Percentiles rank a stretch among this genome's conserved stretches.
Evolutionary conservation across 352 stramenopile species (phyloP).

Genomic region (Nothophytophthora sp.): DNA sequence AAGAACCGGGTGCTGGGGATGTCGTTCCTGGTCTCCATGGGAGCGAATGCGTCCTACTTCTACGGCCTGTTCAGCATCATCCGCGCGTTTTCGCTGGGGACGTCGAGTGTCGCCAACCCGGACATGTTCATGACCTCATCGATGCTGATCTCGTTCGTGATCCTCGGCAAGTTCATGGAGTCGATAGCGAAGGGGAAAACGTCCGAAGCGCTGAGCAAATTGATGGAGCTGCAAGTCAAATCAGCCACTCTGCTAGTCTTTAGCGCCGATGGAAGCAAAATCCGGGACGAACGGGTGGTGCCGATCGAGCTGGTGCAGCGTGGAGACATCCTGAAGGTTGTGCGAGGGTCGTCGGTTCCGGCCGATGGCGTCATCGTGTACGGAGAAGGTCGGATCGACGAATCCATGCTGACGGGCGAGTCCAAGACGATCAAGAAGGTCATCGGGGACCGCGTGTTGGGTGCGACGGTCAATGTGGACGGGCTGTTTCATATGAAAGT

Average conservation of each 20-base stretch:
- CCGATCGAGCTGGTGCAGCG: slow-evolving; percentile 87
- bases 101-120: slow-evolving; percentile 52
- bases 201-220: slow-evolving; percentile 91
- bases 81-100: slow-evolving; percentile 49
- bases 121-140: slow-evolving; percentile 97
- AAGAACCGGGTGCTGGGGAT: slow-evolving; percentile 91
- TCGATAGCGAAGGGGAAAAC: slow-evolving; percentile 92
- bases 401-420: slow-evolving; percentile 95
- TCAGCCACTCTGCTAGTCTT: slow-evolving; percentile 89
- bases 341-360: slow-evolving; percentile 89
- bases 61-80: slow-evolving; percentile 92
- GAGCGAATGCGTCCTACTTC: slow-evolving; percentile 94
- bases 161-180: slow-evolving; percentile 97
- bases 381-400: slow-evolving; percentile 91
- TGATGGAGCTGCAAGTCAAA: slow-evolving; percentile 96
- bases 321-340: slow-evolving; percentile 92
- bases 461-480: slow-evolving; percentile 90
- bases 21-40: slow-evolving; percentile 96
- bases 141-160: slow-evolving; percentile 97
- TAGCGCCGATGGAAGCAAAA: slow-evolving; percentile 36
- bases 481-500: slow-evolving; percentile 92
- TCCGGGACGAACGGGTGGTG: slow-evolving; percentile 68
- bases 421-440: slow-evolving; percentile 92
- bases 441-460: slow-evolving; percentile 79
- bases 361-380: slow-evolving; percentile 91